A percentile compares a stretch with the other conserved stretches of the same genome.
phyloP scores from a whole-genome alignment of 1,139 yeast genomes.

The Geotrichum siamense region DNA sequence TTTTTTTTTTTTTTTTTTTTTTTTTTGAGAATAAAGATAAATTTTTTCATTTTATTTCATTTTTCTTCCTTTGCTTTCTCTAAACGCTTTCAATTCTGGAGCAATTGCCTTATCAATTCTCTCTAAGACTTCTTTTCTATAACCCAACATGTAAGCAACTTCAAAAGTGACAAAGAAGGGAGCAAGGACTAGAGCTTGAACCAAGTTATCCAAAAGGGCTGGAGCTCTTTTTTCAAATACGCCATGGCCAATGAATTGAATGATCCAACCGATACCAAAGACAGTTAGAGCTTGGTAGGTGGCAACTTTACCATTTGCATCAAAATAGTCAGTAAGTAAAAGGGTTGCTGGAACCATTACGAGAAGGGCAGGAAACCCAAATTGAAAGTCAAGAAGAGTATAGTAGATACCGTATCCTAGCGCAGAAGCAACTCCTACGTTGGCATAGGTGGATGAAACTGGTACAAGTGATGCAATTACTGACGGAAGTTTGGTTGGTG shows the following conservation, averaged over 20 bases:
- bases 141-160: conserved; percentile 60
- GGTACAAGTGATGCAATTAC: conserved; percentile 8
- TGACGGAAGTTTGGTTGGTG: conserved; percentile 30
- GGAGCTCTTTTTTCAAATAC: conserved; percentile 78
- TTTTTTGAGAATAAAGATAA: background rate
- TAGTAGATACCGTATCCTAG: conserved; percentile 42
- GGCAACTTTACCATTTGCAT: conserved; percentile 33
- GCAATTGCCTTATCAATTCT: conserved; percentile 49
- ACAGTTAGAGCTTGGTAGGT: conserved; percentile 25
- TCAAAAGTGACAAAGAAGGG: conserved; percentile 87
- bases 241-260: conserved; percentile 89
- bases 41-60: background rate
- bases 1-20: background rate
- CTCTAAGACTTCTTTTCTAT: conserved; percentile 46
- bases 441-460: conserved; percentile 34
- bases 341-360: conserved; percentile 26
- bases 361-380: conserved; percentile 39
- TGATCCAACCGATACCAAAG: conserved; percentile 61
- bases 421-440: conserved; percentile 37
- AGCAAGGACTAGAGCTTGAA: conserved; percentile 83
- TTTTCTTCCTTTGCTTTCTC: conserved; percentile 14
- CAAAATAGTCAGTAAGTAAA: conserved; percentile 20
- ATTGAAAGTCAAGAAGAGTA: conserved; percentile 36
- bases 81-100: conserved; percentile 26
- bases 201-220: conserved; percentile 71